phyloP scores from a whole-genome alignment of 495 filamentous ascomycete genomes.

The Penicillium lividum region DNA sequence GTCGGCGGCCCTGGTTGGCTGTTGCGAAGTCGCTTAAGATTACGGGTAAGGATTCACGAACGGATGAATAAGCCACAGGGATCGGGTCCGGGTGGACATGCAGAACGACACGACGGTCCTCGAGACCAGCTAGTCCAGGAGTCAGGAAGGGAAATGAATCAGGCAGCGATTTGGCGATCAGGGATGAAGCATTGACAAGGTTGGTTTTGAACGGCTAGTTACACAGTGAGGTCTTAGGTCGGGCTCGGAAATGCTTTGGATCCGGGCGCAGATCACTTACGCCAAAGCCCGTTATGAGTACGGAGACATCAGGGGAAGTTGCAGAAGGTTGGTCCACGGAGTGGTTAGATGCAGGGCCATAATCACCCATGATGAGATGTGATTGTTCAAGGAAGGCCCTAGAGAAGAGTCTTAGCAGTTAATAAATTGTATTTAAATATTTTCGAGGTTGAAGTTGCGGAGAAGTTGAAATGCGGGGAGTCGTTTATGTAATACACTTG shows the following conservation, averaged over 20 bases:
- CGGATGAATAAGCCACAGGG: constrained; percentile 66
- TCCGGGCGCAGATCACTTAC: constrained; percentile 49
- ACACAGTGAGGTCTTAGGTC: constrained; percentile 8
- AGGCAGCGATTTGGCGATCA: constrained; percentile 60
- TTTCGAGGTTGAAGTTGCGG: not conserved
- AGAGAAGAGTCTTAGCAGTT: not conserved
- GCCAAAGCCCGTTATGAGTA: constrained; percentile 72
- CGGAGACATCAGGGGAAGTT: constrained; percentile 53
- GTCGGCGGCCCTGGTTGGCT: constrained; percentile 42
- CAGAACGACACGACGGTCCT: constrained; percentile 59
- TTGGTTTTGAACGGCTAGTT: constrained; percentile 66
- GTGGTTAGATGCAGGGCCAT: constrained; percentile 27
- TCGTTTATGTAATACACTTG: not conserved
- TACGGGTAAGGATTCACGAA: constrained; percentile 60
- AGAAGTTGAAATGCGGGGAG: not conserved
- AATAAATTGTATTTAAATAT: not conserved
- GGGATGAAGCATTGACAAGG: constrained; percentile 69
- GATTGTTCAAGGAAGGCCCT: too few species aligned
- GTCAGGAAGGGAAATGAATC: constrained; percentile 32
- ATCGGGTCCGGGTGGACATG: constrained; percentile 66
- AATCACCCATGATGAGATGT: constrained; percentile 40
- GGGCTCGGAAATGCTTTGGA: constrained; percentile 9
- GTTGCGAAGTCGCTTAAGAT: constrained; percentile 47
- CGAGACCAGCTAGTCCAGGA: constrained; percentile 3
- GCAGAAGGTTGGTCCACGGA: constrained; percentile 20